Base-by-base conservation (phyloP, 768 basidiomycete genomes). In the Amanita muscaria region DNA sequence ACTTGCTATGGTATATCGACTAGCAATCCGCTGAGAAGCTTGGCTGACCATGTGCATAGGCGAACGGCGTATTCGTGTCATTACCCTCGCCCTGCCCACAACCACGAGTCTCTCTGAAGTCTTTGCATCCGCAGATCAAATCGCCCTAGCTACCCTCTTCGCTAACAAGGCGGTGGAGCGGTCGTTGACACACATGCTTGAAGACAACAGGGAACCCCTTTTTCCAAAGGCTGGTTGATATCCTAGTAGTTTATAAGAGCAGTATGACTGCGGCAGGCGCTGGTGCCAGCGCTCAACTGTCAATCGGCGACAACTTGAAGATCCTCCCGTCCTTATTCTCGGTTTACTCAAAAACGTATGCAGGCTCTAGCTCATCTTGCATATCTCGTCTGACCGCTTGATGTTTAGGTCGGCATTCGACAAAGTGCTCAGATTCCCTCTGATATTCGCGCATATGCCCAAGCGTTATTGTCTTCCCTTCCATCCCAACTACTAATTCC, bases 351-450 rank as follows among this genome's bases (percentile, higher is more conserved):
- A 99, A 72, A 94, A 97, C 56, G 93, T 93, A 48, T 55, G 78
- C 10, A 15, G 23, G 14, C 29, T 18, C 40, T 4, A 8, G 24
- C 38, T 14, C 16, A 34, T 6, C 4, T n/a, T 22, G 25, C 6
- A 47, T 40, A 21, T 27, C 29, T 37, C 44, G 15, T 35, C 40
- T 22, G 16, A 42, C 27, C 8, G 8, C 30, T 15, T 49, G 22
- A 47, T 30, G 36, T 53, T 14, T 55, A 92, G 89, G 86, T 94
- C 51, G 96, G 91, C 36, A 73, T 98, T 41, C 79, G 96, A 44
- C 92, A 97, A 70, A 97, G 93, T 64, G 80, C 89, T 2, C 90
- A 93, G 59, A 98, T 99, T 60, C 92, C 94, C 25, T 88, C 94
- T 7, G 96, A 99, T 65, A 81, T 99, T 40, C 73, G 96, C 52